phyloP scores from a whole-genome alignment of 768 basidiomycete genomes.

The Sistotremastrum suecicum region DNA sequence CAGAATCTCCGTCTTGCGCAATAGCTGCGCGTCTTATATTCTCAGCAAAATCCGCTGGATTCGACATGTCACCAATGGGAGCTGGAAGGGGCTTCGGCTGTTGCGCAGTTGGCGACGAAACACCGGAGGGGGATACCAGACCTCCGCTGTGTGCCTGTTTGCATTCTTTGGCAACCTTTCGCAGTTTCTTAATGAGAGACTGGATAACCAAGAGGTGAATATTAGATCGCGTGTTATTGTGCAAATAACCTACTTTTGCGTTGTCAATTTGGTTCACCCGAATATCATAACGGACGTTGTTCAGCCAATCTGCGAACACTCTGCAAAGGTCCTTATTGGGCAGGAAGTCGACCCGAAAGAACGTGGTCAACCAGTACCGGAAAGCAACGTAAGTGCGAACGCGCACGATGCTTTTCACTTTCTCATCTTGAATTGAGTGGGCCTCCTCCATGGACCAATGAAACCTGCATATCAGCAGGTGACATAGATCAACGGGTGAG shows the following conservation, averaged over 20 bases:
- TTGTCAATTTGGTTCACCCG: too few relatives aligned
- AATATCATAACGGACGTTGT: conserved; percentile 49
- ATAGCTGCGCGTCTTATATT: conserved; percentile 26
- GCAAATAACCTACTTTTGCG: too few relatives aligned
- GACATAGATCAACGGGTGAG: conserved; percentile 61
- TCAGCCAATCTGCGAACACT: conserved; percentile 67
- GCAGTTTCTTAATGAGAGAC: conserved; percentile 71
- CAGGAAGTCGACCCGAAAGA: conserved; percentile 80
- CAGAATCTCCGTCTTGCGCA: conserved; percentile 41
- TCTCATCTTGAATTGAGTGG: conserved; percentile 44
- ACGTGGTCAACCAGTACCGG: conserved; percentile 82
- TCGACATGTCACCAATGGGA: conserved; percentile 9
- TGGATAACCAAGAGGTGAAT: conserved; percentile 13
- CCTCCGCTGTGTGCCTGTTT: conserved; percentile 46
- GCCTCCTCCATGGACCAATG: conserved; percentile 66
- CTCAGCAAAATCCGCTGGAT: conserved; percentile 47
- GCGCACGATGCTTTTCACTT: conserved; percentile 61
- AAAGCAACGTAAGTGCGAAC: conserved; percentile 85
- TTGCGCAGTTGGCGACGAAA: too few relatives aligned
- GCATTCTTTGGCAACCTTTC: conserved; percentile 74
- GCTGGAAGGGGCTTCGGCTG: conserved; percentile 4
- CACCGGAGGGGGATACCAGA: conserved; percentile 7
- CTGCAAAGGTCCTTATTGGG: conserved; percentile 65
- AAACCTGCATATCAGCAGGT: conserved; percentile 74
- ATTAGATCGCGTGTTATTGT: too few relatives aligned